phyloP scores from a whole-genome alignment of 495 filamentous ascomycete genomes.

The Parmelia sp. region DNA sequence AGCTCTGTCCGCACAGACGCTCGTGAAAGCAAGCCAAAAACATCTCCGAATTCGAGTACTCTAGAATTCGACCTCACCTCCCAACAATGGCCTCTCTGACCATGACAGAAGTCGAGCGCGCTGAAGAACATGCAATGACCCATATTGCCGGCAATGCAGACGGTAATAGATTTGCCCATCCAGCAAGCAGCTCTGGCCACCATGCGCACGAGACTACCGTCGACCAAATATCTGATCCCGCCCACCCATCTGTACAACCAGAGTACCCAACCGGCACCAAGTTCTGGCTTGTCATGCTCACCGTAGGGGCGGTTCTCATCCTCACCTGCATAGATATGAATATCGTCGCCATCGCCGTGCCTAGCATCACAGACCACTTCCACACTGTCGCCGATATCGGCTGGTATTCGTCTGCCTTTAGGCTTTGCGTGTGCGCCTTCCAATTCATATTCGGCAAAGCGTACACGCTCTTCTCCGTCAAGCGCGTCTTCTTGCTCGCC shows the following conservation, averaged over 20 bases:
- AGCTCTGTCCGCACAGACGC: too few relatives aligned
- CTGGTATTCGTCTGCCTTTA: constrained; percentile 44
- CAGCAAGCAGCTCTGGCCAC: neutral
- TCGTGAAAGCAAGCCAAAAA: too few relatives aligned
- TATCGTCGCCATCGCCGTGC: constrained; percentile 46
- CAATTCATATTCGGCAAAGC: constrained; percentile 45
- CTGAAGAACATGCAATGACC: constrained; percentile 1
- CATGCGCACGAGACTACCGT: neutral
- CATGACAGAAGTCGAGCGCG: neutral
- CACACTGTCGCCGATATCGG: constrained; percentile 34
- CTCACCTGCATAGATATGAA: constrained; percentile 22
- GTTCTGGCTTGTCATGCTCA: neutral
- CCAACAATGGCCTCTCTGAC: constrained; percentile 23
- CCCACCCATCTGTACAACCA: neutral
- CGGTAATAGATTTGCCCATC: neutral
- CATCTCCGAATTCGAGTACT: too few relatives aligned
- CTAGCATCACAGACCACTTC: constrained; percentile 44
- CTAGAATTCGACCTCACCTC: constrained; percentile 4
- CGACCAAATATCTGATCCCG: neutral
- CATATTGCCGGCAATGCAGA: neutral
- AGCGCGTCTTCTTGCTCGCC: constrained; percentile 26
- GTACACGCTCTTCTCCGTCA: constrained; percentile 15
- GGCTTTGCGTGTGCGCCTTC: constrained; percentile 38
- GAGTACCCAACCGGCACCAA: neutral
- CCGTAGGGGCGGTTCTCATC: neutral